Evolutionary conservation across 805 yeast species (phyloP).

Genomic region (Vanderwaltozyma tropicalis): DNA sequence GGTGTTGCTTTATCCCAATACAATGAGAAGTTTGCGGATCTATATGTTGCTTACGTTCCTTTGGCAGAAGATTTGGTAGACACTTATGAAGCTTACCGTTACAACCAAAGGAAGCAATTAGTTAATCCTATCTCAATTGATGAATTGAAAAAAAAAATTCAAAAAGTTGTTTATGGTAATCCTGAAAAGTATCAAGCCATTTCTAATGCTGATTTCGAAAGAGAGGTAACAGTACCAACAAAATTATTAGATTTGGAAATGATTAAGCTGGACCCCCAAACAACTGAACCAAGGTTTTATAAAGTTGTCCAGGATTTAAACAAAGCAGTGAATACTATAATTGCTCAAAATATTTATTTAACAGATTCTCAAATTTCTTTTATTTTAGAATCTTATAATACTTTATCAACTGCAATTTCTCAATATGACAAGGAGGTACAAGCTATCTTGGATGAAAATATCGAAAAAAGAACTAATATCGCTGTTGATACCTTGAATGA

Average conservation of each 20-base stretch:
- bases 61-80: constrained; percentile 47
- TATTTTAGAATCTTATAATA: constrained; percentile 9
- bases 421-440: constrained; percentile 10
- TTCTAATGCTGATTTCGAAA: not conserved
- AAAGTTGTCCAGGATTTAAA: constrained; percentile 26
- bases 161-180: not conserved
- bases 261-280: not conserved
- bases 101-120: not conserved
- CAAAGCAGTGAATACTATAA: constrained; percentile 27
- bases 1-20: constrained; percentile 50
- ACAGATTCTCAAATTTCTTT: constrained; percentile 11
- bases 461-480: constrained; percentile 11
- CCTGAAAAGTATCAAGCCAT: not conserved
- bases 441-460: constrained; percentile 7
- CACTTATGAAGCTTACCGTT: constrained; percentile 26
- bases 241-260: not conserved
- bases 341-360: constrained; percentile 26
- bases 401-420: constrained; percentile 7
- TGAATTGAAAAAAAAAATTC: not conserved
- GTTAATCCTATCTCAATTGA: not conserved
- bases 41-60: constrained; percentile 55
- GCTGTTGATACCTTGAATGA: constrained; percentile 14
- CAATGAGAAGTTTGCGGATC: constrained; percentile 50
- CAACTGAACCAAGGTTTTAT: constrained; percentile 7
- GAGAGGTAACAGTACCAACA: not conserved